Conservation (phyloP, 129 eudicot genomes). For the Centaurea solstitialis region DNA sequence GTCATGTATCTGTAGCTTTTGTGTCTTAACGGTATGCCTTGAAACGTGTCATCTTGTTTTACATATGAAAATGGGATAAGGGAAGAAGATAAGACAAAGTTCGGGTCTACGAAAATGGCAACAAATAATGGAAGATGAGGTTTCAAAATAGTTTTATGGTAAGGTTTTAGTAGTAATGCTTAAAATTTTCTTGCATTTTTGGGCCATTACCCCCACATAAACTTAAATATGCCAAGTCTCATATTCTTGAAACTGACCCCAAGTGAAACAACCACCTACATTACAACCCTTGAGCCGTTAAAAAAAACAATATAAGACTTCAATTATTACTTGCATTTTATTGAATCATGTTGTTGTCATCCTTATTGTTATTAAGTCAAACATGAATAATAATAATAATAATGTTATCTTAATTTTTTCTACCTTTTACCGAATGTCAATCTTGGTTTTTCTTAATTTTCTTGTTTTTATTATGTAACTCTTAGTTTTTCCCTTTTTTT, state of each 20-base stretch:
- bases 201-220: constrained; percentile 16
- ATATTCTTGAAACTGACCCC: constrained; percentile 29
- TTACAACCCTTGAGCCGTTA: not conserved
- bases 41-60: constrained; percentile 22
- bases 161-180: not conserved
- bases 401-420: not conserved
- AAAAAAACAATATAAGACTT: too few relatives aligned
- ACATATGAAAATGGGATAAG: constrained; percentile 5
- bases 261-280: constrained; percentile 14
- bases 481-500: too few relatives aligned
- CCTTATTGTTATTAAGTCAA: too few relatives aligned
- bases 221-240: constrained; percentile 35
- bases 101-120: constrained; percentile 10
- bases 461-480: too few relatives aligned
- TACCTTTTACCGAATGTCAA: not conserved
- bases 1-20: constrained; percentile 29
- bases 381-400: not conserved
- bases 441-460: not conserved
- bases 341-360: not conserved
- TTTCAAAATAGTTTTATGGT: not conserved
- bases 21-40: constrained; percentile 5
- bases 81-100: constrained; percentile 23
- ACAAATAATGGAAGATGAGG: not conserved
- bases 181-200: constrained; percentile 5
- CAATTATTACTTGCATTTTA: constrained; percentile 18